phyloP scores from a whole-genome alignment of 495 filamentous ascomycete species.

The Parachaetomium inaequale region DNA sequence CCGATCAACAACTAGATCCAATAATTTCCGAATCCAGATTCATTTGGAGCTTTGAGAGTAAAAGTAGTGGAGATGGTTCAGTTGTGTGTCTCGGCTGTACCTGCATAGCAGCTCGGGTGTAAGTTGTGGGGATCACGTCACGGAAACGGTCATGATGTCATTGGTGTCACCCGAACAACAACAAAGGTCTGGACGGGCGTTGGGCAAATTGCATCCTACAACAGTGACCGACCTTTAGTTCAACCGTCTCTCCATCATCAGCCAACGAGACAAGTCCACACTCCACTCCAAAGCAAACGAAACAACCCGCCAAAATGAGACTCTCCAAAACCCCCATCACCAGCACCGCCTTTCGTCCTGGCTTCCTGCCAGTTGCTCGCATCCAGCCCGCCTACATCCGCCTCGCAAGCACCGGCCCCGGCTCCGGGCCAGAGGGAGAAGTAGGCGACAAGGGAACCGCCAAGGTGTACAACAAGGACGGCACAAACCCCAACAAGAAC shows the following conservation, averaged over 20 bases:
- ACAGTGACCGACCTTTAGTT: too few relatives aligned
- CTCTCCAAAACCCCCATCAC: neutral
- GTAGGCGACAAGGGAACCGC: slow-evolving; percentile 16
- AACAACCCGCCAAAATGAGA: neutral
- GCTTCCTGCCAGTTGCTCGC: neutral
- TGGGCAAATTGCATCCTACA: too few relatives aligned
- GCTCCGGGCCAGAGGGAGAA: neutral
- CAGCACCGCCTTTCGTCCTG: slow-evolving; percentile 11
- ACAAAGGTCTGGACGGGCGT: too few relatives aligned
- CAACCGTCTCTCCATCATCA: neutral
- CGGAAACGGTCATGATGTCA: slow-evolving; percentile 7
- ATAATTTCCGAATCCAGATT: too few relatives aligned
- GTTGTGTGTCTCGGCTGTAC: too few relatives aligned
- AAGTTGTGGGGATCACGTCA: neutral
- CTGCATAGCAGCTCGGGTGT: neutral
- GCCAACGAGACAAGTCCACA: too few relatives aligned
- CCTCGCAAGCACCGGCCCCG: neutral
- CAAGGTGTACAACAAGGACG: slow-evolving; percentile 27
- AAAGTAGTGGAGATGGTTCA: too few relatives aligned
- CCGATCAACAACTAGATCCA: too few relatives aligned
- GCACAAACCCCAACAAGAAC: slow-evolving; percentile 30
- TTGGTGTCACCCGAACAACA: neutral
- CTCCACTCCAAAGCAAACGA: neutral
- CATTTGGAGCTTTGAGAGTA: too few relatives aligned
- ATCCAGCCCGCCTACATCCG: neutral